Conservation (phyloP, 345 rosid species). For the Hypericum androsaemum region DNA sequence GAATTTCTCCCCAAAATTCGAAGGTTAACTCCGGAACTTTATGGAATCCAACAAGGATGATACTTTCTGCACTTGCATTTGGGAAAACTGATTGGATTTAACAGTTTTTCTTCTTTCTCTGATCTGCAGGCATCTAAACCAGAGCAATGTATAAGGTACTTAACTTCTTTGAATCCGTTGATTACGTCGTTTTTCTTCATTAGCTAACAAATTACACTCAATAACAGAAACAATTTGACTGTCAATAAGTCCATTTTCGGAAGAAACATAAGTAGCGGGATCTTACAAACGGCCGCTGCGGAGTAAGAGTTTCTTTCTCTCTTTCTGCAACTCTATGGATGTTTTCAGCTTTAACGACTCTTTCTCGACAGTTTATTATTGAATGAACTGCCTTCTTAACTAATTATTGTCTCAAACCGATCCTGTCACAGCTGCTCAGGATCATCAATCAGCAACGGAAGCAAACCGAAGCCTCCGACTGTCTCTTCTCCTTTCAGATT, state of each 20-base stretch:
- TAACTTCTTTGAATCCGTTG: no score
- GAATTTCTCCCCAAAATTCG: slow-evolving; percentile 27
- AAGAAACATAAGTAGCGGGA: slow-evolving; percentile 21
- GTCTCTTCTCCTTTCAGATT: slow-evolving; percentile 54
- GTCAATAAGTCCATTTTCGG: slow-evolving; percentile 31
- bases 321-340: neutral
- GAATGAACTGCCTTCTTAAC: no score
- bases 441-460: slow-evolving; percentile 28
- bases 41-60: slow-evolving; percentile 41
- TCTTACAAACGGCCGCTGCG: slow-evolving; percentile 18
- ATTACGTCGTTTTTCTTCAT: no score
- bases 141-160: no score
- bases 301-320: slow-evolving; percentile 23
- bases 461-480: slow-evolving; percentile 31
- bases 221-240: slow-evolving; percentile 27
- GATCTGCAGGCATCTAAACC: slow-evolving; percentile 37
- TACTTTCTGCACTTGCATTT: no score
- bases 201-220: neutral
- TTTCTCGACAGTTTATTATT: neutral
- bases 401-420: slow-evolving; percentile 7
- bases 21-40: slow-evolving; percentile 23
- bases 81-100: no score
- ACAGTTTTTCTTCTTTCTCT: no score
- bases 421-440: slow-evolving; percentile 30
- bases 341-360: neutral